Base-by-base conservation (phyloP, 352 stramenopile species). In the Phytophthora sp. region DNA sequence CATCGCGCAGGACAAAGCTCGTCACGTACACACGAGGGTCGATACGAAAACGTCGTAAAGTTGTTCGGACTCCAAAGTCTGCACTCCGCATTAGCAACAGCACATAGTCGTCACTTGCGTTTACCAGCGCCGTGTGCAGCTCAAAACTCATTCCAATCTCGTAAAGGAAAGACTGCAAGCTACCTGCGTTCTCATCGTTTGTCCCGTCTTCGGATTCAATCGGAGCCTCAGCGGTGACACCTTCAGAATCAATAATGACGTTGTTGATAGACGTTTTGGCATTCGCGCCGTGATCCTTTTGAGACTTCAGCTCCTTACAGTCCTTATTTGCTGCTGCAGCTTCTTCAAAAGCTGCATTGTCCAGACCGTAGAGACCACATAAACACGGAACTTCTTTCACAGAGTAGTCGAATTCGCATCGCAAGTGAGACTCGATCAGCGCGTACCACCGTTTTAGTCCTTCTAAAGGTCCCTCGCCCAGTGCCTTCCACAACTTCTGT, bases 391-490 rank as follows among this genome's bases (percentile, higher is more conserved):
- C 69, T 67, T 90, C 77, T 27, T 86, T 88, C 24, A 93, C 80
- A 20, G 84, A 90, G 50, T 92, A 91, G 52, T 93, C 82, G 42
- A 93, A 91, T 49, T 93, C 86, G 30, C 80, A 90, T 27, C 82
- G 79, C 39, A 94, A 66, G 51, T 94, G 86, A 13, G 86, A 91
- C 70, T 94, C 86, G 33, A 91, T 94, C 13, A 91, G 71, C n/a
- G 83, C 77, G 63, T 90, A 91, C 86, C 86, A 94, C 0, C 79
- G 76, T 26, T 89, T 84, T 7, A 93, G 62, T 21, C 86, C 86
- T 65, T 91, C 82, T 16, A 94, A 62, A n/a, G 86, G 86, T 21
- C 66, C 77, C 27, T 90, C 69, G 12, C 74, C 77, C 36, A 87
- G 63, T 18, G 75, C 70, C 57, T 89, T 89, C 86, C 86, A 94